Base-by-base conservation (phyloP, 2,329 filamentous ascomycete genomes). In the Ophiostoma himal-ulmi region DNA sequence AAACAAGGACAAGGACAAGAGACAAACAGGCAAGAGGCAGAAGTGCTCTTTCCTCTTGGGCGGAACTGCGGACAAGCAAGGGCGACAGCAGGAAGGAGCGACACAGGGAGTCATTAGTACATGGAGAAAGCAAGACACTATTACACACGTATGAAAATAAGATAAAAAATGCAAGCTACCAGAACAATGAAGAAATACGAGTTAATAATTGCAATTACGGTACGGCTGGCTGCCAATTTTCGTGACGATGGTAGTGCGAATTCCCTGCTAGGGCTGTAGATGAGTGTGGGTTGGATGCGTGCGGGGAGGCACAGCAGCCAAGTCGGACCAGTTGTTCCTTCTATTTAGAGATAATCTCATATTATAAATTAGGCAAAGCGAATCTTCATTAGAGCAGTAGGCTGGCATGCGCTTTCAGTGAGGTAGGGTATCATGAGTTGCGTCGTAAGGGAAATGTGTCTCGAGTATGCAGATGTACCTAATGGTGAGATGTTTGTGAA, bases 41-140 rank as follows among this genome's bases (percentile, higher is more conserved):
- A 52, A 68, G 36, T 44, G 69, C 52, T 60, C 48, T 64, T 67
- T 70, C 69, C 22, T 13, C 36, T 48, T n/a, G 44, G 62, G 22
- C 34, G 22, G 41, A 57, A 60, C 57, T 67, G 30, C 26, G 20
- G 7, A 60, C 54, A 60, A 34, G 57, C 22, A 57, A 57, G 52
- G 22, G 52, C 52, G 52, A 57, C 10, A 17, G 26, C 26, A 62
- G 54, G 57, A 30, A 62, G 54, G 54, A 34, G 54, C 54, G 26
- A 60, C 26, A 30, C 13, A 54, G 17, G 57, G 26, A 62, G 14
- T 30, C 8, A 17, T 17, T 26, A 62, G 13, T 30, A 48, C 17
- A 20, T 20, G 20, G 17, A 62, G 13, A 62, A 13, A 62, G 22
- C 52, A 22, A 22, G 52, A 54, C 52, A 62, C 14, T 17, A 48